Conservation (phyloP, 2,329 filamentous ascomycete species). For the Podosphaera fusca region DNA sequence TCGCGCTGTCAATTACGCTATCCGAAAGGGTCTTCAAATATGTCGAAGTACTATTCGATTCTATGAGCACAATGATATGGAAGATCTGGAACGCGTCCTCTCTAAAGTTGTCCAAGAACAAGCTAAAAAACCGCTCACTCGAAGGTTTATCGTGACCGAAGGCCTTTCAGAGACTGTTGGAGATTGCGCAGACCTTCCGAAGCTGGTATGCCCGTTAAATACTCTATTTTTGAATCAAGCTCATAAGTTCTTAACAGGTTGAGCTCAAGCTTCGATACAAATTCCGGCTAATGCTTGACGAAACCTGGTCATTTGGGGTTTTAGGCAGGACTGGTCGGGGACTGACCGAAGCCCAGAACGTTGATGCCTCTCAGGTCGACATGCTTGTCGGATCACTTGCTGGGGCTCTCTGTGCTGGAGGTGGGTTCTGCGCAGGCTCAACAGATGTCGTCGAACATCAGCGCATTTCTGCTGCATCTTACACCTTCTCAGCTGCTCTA, state of each 20-base stretch:
- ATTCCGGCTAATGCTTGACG: conserved; percentile 90
- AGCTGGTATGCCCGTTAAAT: conserved; percentile 34
- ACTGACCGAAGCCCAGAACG: conserved; percentile 87
- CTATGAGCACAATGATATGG: conserved; percentile 93
- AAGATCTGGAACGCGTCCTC: conserved; percentile 70
- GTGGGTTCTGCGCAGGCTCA: conserved; percentile 84
- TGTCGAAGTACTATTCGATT: conserved; percentile 76
- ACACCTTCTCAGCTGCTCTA: conserved; percentile 87
- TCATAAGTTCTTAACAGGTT: conserved; percentile 26
- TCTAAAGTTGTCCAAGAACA: conserved; percentile 73
- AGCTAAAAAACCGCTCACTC: conserved; percentile 57
- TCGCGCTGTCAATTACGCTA: conserved; percentile 76
- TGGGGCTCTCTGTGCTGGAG: conserved; percentile 73
- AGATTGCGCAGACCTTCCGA: conserved; percentile 64
- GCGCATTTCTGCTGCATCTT: conserved; percentile 74
- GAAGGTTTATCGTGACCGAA: conserved; percentile 89
- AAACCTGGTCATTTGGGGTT: conserved; percentile 93
- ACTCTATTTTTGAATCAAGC: background rate
- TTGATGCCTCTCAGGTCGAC: conserved; percentile 78
- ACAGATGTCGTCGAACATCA: conserved; percentile 90
- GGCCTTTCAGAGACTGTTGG: conserved; percentile 80
- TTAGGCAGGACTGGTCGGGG: conserved; percentile 78
- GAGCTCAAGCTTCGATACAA: conserved; percentile 93
- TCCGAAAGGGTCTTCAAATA: conserved; percentile 84
- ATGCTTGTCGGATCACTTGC: conserved; percentile 92